phyloP scores from a whole-genome alignment of 1,284 basidiomycete genomes.

The Mycena citricolor region DNA sequence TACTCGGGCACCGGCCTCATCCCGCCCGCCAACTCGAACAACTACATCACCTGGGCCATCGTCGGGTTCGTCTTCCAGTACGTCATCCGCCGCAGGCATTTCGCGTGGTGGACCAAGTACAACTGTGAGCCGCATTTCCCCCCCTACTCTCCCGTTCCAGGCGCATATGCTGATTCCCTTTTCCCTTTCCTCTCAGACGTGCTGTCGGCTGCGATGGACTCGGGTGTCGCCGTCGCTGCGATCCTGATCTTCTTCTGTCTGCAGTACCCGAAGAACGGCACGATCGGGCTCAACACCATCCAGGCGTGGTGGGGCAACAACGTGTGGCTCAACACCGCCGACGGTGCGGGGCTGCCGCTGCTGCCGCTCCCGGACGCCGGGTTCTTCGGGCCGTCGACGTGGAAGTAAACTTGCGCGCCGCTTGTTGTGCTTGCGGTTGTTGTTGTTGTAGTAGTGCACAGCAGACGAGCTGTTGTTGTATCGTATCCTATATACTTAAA shows the following conservation, averaged over 20 bases:
- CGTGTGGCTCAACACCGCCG: slow-evolving; percentile 14
- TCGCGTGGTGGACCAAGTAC: slow-evolving; percentile 71
- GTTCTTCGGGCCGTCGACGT: too few relatives aligned
- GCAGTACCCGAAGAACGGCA: slow-evolving; percentile 18
- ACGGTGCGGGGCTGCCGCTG: slow-evolving; percentile 13
- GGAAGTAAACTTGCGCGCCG: too few relatives aligned
- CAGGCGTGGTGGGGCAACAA: slow-evolving; percentile 24
- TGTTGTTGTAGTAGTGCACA: too few relatives aligned
- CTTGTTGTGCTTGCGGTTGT: too few relatives aligned
- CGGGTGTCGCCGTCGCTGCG: slow-evolving; percentile 47
- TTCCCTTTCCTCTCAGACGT: slow-evolving; percentile 39
- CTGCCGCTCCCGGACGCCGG: slow-evolving; percentile 5
- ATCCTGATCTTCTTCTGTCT: slow-evolving; percentile 47
- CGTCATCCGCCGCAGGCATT: slow-evolving; percentile 55
- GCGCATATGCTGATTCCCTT: slow-evolving; percentile 1
- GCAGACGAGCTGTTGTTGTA: too few relatives aligned
- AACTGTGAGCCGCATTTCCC: slow-evolving; percentile 41
- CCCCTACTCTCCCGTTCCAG: neutral
- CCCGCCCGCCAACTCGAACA: slow-evolving; percentile 55
- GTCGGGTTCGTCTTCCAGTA: slow-evolving; percentile 70
- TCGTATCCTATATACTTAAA: too few relatives aligned
- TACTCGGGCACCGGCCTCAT: slow-evolving; percentile 55
- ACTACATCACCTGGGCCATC: slow-evolving; percentile 59
- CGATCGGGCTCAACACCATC: slow-evolving; percentile 9
- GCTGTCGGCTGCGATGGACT: slow-evolving; percentile 50